Conservation (phyloP, 352 stramenopile genomes). For the Phytophthora quininea region DNA sequence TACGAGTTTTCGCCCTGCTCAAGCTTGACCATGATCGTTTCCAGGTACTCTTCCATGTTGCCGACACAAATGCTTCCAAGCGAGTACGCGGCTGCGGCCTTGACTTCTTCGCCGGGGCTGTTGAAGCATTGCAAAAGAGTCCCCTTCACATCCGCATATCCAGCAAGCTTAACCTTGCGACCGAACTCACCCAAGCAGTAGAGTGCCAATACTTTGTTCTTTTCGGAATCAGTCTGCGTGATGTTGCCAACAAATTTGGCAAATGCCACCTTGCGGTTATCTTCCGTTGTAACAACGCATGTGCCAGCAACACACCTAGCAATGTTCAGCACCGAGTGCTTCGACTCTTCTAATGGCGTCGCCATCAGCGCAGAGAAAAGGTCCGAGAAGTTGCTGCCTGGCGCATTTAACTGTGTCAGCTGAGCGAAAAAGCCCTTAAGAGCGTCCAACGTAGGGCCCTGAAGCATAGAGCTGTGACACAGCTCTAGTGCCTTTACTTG, state of each 20-base stretch:
- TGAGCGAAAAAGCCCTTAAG: constrained; percentile 71
- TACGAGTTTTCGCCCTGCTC: constrained; percentile 94
- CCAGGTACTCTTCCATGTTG: constrained; percentile 89
- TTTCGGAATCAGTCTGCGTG: constrained; percentile 53
- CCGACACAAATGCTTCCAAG: constrained; percentile 96
- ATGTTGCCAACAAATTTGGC: constrained; percentile 78
- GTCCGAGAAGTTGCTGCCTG: constrained; percentile 80
- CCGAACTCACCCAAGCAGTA: constrained; percentile 96
- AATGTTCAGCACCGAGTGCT: constrained; percentile 95
- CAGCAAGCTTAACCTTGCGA: constrained; percentile 89
- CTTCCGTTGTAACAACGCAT: constrained; percentile 57
- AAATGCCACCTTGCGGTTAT: constrained; percentile 74
- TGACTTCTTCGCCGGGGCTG: constrained; percentile 92
- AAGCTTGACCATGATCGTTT: constrained; percentile 94
- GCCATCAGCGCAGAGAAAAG: constrained; percentile 87
- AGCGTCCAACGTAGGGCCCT: constrained; percentile 74
- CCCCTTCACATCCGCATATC: constrained; percentile 85
- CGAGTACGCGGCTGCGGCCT: constrained; percentile 96
- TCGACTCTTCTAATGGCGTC: constrained; percentile 67
- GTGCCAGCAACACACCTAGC: constrained; percentile 92
- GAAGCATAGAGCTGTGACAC: constrained; percentile 92
- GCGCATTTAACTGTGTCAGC: constrained; percentile 59
- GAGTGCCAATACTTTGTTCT: constrained; percentile 90
- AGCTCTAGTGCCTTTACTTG: constrained; percentile 88
- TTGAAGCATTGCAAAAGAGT: constrained; percentile 92